Base-by-base conservation (phyloP, 176 grass and related monocot species). In the Puccinellia tenuiflora region DNA sequence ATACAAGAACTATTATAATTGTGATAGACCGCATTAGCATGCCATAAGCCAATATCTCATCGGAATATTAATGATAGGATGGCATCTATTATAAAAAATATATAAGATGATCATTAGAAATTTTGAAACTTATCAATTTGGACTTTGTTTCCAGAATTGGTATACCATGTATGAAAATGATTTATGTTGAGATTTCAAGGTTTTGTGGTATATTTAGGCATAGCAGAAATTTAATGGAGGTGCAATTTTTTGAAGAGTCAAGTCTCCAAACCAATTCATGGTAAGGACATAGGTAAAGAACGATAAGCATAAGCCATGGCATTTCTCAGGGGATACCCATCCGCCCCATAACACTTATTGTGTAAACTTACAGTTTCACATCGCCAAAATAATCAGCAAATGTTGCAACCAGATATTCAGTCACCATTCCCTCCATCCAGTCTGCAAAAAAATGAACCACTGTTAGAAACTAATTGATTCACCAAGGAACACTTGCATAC, bases 331-430 rank as follows among this genome's bases (percentile, higher is more conserved):
- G 13, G 75, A 68, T 72, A 45, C 62, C 25, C 71, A 84, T 79
- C 52, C 30, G 20, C 59, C 25, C 2, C 81, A 81, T 46, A 69
- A 9, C 12, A 69, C 9, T 42, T 56, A 39, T 46, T 26, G 84
- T 40, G 73, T 68, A 35, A 83, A 88, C 93, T 94, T 96, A 99
- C 97, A 82, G 48, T 96, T 99, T 99, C 40, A 96, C 92, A 63
- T 99, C 91, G 53, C 12, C 91, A 82, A 94, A 99, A 92, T 99
- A 99, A 90, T 99, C 97, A 61, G 84, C 93, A 88, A 94, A 94
- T 22, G 93, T 96, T 17, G 79, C 97, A 46, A 96, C 89, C 26
- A 99, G 90, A 90, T 94, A 99, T 92, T 99, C 91, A 7, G 97
- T 96, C 54, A 99, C 97, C 77, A 88, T 67, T 84, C 88, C 88